Evolutionary conservation across 805 yeast genomes (phyloP), one percentile per base, ranked within the genome.

Genomic region (Candida insectalens): DNA sequence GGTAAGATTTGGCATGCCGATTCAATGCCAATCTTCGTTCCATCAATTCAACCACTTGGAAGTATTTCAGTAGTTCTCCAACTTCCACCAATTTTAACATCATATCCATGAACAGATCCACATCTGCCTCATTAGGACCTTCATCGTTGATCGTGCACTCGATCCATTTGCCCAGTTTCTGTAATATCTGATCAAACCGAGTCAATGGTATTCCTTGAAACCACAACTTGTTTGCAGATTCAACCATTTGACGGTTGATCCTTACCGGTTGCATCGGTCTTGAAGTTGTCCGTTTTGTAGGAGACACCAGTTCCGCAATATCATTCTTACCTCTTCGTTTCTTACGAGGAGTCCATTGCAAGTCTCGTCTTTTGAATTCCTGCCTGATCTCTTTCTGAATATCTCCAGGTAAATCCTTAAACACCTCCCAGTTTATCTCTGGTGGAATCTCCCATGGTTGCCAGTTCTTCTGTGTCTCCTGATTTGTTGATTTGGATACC

Each of bases 371-470:
- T 6, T 59, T 44, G 20, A 78, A 47, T 40, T 80, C 84, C 3
- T 52, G 50, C 39, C 58, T 62, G 1, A 87, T 48, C 44, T 87
- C 96, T 1, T 55, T 43, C 43, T 74, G 74, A 4, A 87, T 72
- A 17, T 77, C 80, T 2, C 53, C 44, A 0, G 96, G 96, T 6
- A 87, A 55, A 30, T 66, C 70, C 9, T 67, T 60, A 46, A 83
- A 71, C 2, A 81, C 83, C 2, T 67, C 71, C 67, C 75, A 63
- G 45, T 84, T 85, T 23, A 79, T 63, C n/a, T 69, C 45, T 9
- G 15, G 19, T 5, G 19, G 15, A 12, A 20, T 20, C 12, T 29
- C 22, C 21, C 14, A 12, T 17, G 32, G 32, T 18, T 19, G n/a
- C 7, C 6, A 20, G 12, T 6, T n/a, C 15, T 19, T 31, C n/a